Base-by-base conservation (phyloP, 2,329 filamentous ascomycete genomes). In the Trichoderma sp. region DNA sequence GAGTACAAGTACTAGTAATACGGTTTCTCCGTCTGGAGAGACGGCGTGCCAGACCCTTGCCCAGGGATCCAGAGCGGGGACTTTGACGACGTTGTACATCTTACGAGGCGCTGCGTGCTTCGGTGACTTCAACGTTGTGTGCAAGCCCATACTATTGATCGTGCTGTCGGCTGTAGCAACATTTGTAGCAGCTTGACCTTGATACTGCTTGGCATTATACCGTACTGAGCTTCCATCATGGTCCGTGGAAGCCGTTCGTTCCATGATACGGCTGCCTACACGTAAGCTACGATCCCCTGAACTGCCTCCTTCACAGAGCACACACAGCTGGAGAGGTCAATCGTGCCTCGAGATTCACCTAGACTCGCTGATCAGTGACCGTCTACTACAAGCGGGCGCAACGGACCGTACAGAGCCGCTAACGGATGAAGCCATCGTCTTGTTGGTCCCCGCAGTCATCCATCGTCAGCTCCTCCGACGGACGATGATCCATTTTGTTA, bases 341-440 rank as follows among this genome's bases (percentile, higher is more conserved):
- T 50, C 59, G 26, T 63, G 50, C 43, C 59, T 63, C 59, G 24
- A 55, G 41, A 55, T 26, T 63, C 47, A 52, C 17, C 34, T 41
- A 55, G 30, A 41, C 26, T 45, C 26, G 45, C 28, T 63, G 43
- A 28, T 26, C 54, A 65, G 48, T 19, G n/a, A 52, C 54, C 52
- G 45, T 43, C 51, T 45, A 58, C 34, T 3, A 30, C 30, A 52
- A 61, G 58, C 63, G 63, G 63, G 63, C 63, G 63, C 63, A 65
- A 65, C 63, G 63, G 63, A 65, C 63, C 63, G 63, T 43, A 41
- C 15, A 59, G 56, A 58, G 55, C 54, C 63, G 63, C 63, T 65
- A 65, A 55, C 48, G 55, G 43, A 14, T 52, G 58, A 61, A 45
- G 48, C 50, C 50, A 63, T 63, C 50, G 43, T 45, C 62, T 39